These are phyloP conservation scores for Ascocoryne sarcoides DNA, from an alignment of 2,329 filamentous ascomycete species.

Conservation along the genomic window DNA sequence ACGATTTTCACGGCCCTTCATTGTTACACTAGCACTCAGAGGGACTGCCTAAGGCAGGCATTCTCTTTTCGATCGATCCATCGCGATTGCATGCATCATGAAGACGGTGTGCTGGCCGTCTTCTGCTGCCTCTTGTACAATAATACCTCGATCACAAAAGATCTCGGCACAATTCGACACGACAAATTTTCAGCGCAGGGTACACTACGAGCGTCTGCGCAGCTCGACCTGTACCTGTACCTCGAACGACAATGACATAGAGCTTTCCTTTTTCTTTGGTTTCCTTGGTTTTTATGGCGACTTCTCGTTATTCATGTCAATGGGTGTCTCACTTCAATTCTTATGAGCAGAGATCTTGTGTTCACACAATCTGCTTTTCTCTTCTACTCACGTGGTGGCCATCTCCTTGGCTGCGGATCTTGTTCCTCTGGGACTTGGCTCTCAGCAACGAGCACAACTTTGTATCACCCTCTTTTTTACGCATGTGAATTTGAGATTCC, in stretches of 20 bases:
- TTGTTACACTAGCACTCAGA: slow-evolving; percentile 29
- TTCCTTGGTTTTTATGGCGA: slow-evolving; percentile 14
- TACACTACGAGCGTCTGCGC: slow-evolving; percentile 27
- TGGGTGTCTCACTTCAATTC: slow-evolving; percentile 20
- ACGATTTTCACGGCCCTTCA: slow-evolving; percentile 29
- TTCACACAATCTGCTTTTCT: slow-evolving; percentile 19
- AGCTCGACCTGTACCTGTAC: slow-evolving; percentile 29
- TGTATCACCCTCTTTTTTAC: slow-evolving; percentile 2
- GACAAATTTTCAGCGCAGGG: slow-evolving; percentile 24
- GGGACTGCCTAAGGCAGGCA: slow-evolving; percentile 14
- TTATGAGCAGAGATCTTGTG: slow-evolving; percentile 23
- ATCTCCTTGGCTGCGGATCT: not conserved
- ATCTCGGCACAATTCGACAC: slow-evolving; percentile 23
- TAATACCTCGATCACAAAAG: slow-evolving; percentile 27
- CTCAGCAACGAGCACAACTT: not conserved
- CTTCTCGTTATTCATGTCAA: slow-evolving; percentile 15
- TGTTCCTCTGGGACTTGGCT: not conserved
- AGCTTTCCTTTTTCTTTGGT: slow-evolving; percentile 15
- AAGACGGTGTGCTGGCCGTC: slow-evolving; percentile 16
- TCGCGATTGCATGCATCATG: slow-evolving; percentile 22
- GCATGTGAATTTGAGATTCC: not conserved
- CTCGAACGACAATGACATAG: slow-evolving; percentile 21
- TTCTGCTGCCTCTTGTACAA: slow-evolving; percentile 28
- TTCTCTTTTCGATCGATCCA: slow-evolving; percentile 21
- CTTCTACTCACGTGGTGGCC: slow-evolving; percentile 7